Evolutionary conservation across 2,329 filamentous ascomycete genomes (phyloP).

Genomic region (Cylindrodendrum hubeiense): DNA sequence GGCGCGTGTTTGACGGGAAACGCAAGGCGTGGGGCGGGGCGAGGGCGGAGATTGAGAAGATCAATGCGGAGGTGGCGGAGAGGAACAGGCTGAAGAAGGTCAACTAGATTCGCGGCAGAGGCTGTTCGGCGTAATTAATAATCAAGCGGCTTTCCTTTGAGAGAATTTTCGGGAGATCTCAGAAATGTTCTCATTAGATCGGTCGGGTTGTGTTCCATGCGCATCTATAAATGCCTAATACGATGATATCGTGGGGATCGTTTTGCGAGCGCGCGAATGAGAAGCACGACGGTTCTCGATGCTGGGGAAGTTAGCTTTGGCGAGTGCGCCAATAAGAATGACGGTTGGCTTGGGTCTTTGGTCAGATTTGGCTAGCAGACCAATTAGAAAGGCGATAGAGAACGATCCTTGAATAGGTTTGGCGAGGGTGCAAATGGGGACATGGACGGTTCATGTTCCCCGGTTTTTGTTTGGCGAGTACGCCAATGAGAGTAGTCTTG

Average conservation of each 20-base stretch:
- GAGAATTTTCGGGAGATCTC: background rate
- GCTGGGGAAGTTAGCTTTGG: background rate
- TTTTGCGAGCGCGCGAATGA: conserved; percentile 1
- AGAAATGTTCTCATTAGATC: background rate
- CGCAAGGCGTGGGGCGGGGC: conserved; percentile 56
- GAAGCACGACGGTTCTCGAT: background rate
- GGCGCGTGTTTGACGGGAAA: conserved; percentile 56
- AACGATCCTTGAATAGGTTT: background rate
- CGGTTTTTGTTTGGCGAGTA: background rate
- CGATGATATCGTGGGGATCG: background rate
- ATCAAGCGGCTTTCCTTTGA: background rate
- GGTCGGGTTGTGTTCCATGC: background rate
- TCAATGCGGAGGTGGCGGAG: conserved; percentile 40
- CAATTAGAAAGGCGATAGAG: background rate
- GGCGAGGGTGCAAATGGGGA: background rate
- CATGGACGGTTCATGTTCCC: background rate
- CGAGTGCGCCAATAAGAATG: conserved; percentile 3
- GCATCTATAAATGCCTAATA: background rate
- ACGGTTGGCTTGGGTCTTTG: too few relatives aligned
- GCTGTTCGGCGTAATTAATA: background rate
- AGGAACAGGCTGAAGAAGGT: conserved; percentile 31
- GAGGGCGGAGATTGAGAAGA: conserved; percentile 48
- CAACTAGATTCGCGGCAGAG: conserved; percentile 5
- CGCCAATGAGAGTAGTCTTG: conserved; percentile 7
- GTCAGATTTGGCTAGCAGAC: background rate